Base-by-base conservation (phyloP, 768 basidiomycete genomes). In the Lactarius tabidus region DNA sequence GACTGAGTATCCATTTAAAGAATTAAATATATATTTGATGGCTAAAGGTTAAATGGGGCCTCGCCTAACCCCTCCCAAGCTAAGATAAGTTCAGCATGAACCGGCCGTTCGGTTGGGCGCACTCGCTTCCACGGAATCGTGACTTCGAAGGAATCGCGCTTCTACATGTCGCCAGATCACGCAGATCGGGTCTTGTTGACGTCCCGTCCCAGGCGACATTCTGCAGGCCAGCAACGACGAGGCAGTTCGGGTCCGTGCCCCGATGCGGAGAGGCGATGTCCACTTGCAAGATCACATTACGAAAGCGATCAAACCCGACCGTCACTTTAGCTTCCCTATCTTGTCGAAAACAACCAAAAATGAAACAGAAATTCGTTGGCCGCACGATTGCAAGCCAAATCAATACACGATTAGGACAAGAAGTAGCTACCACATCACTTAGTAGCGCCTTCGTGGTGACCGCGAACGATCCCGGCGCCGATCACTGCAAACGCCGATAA, bases 361-460 rank as follows among this genome's bases (percentile, higher is more conserved):
- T 8, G 8, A n/a, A n/a, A 29, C 54, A 35, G 18, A n/a, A 33
- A 33, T 55, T 55, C 54, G 54, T 20, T n/a, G 45, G 45, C 45
- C n/a, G 23, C 14, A 26, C 45, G 12, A 23, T 48, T 23, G 45
- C 45, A 14, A 26, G 54, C 23, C 14, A 48, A 23, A 26, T 26
- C 45, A 26, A 48, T 26, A 3, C 26, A 26, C 14, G 15, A 48
- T 26, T 26, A 14, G 45, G 14, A 48, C 45, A 26, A 26, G 23
- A 14, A 15, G 33, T 45, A 15, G 26, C 26, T 26, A 28, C 5
- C 45, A 48, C 23, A 26, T 48, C 45, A 56, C 64, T 60, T 65
- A 70, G 35, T 65, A 64, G 55, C 69, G 62, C 64, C 69, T 62
- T 57, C 69, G 63, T 36, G 69, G 69, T 43, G 69, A 70, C 61